Evolutionary conservation across 2,329 filamentous ascomycete genomes (phyloP).

Genomic region (Lachnellula suecica): DNA sequence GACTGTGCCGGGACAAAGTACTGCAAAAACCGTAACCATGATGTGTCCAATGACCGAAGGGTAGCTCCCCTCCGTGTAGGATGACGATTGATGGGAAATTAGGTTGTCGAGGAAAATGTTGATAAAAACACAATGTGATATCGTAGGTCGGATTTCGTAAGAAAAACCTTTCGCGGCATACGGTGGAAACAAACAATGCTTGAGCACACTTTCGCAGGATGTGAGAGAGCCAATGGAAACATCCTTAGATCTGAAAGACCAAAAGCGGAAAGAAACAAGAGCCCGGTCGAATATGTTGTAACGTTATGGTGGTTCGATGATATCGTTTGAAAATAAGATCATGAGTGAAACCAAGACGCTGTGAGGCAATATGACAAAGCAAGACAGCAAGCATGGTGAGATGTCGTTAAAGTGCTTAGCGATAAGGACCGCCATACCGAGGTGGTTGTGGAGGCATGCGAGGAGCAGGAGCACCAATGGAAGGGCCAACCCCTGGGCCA

Average conservation of each 20-base stretch:
- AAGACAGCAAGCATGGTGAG: conserved; percentile 11
- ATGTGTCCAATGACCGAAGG: conserved; percentile 59
- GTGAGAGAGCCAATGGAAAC: conserved; percentile 30
- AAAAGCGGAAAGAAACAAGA: conserved; percentile 30
- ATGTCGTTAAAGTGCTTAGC: conserved; percentile 39
- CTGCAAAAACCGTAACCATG: conserved; percentile 59
- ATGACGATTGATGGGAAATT: conserved; percentile 50
- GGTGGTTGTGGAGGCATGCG: conserved; percentile 54
- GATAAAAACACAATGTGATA: conserved; percentile 33
- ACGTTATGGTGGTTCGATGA: conserved; percentile 29
- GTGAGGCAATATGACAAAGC: conserved; percentile 27
- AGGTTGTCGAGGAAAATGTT: conserved; percentile 35
- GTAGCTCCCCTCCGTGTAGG: conserved; percentile 52
- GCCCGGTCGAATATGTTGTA: conserved; percentile 33
- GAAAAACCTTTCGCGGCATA: conserved; percentile 20
- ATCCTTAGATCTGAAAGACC: conserved; percentile 35
- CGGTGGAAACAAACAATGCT: conserved; percentile 27
- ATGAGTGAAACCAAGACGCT: conserved; percentile 27
- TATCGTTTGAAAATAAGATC: conserved; percentile 32
- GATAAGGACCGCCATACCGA: conserved; percentile 59
- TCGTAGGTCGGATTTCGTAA: conserved; percentile 24
- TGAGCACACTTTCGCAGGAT: conserved; percentile 31
- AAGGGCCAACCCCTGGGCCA: conserved; percentile 74
- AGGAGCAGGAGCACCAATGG: conserved; percentile 49
- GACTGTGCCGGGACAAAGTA: conserved; percentile 23